These are phyloP conservation scores for Teunomyces barrocoloradensis DNA, from an alignment of 805 yeast genomes.

Conservation along the genomic window DNA sequence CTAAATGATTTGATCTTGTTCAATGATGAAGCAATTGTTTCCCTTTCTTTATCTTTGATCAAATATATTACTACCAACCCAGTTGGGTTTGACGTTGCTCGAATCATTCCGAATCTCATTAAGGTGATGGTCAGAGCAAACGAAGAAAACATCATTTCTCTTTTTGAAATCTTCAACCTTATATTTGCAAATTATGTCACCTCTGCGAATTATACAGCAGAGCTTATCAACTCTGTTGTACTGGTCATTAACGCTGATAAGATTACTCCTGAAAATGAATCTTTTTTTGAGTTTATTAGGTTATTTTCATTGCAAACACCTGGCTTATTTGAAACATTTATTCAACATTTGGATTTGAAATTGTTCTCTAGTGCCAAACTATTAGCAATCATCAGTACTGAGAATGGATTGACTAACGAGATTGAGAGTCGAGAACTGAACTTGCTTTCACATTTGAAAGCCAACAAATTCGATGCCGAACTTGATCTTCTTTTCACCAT, in stretches of 20 bases:
- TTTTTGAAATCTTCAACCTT: slow-evolving; percentile 1
- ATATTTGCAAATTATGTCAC: not conserved
- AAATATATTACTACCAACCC: slow-evolving; percentile 8
- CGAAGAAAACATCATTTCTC: not conserved
- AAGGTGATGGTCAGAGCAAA: not conserved
- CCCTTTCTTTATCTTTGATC: slow-evolving; percentile 6
- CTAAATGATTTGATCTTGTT: slow-evolving; percentile 22
- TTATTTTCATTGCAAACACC: slow-evolving; percentile 6
- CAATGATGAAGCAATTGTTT: slow-evolving; percentile 20
- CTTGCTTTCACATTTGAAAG: slow-evolving; percentile 30
- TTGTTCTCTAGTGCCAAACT: slow-evolving; percentile 28
- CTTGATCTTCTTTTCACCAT: slow-evolving; percentile 29
- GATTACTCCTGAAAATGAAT: not conserved
- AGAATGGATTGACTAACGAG: slow-evolving; percentile 17
- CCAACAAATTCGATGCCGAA: slow-evolving; percentile 22
- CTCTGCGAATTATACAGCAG: not conserved
- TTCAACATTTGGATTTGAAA: slow-evolving; percentile 14
- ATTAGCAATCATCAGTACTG: slow-evolving; percentile 26
- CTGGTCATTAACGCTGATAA: not conserved
- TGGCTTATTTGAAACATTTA: slow-evolving; percentile 6
- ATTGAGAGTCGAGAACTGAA: slow-evolving; percentile 26
- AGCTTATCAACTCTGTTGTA: not conserved
- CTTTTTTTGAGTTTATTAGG: slow-evolving; percentile 5
- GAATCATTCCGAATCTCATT: slow-evolving; percentile 3
- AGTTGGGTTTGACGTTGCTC: slow-evolving; percentile 6